These are phyloP conservation scores for Wickerhamomyces rabaulensis DNA, from an alignment of 805 yeast species.

Conservation along the genomic window DNA sequence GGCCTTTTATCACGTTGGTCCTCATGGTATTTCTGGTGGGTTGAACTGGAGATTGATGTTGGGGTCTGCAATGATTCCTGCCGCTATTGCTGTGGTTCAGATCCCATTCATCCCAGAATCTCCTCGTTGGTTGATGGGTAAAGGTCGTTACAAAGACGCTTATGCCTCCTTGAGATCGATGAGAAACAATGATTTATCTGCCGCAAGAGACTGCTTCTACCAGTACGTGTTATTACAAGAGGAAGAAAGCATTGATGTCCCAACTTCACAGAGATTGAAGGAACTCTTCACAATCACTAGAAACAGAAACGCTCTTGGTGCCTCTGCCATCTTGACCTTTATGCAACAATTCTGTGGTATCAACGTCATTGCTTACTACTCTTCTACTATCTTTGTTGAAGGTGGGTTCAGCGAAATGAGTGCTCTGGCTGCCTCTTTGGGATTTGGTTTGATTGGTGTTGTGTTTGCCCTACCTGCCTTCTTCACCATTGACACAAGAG, in stretches of 20 bases:
- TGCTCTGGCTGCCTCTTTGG: conserved; percentile 74
- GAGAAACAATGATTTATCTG: conserved; percentile 44
- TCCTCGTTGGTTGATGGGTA: conserved; percentile 70
- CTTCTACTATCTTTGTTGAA: conserved; percentile 63
- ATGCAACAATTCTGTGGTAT: conserved; percentile 88
- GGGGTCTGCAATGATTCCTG: conserved; percentile 60
- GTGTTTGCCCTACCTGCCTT: conserved; percentile 79
- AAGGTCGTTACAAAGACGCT: conserved; percentile 53
- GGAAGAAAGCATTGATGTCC: conserved; percentile 42
- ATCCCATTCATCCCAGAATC: conserved; percentile 64
- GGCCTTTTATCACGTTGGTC: conserved; percentile 48
- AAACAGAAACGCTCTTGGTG: conserved; percentile 73
- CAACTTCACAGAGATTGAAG: conserved; percentile 39
- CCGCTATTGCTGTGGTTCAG: conserved; percentile 48
- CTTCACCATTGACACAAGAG: conserved; percentile 67
- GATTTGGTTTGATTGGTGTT: conserved; percentile 76
- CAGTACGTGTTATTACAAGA: conserved; percentile 56
- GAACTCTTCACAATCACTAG: conserved; percentile 66
- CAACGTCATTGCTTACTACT: conserved; percentile 78
- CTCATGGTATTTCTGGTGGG: conserved; percentile 24
- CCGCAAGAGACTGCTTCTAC: conserved; percentile 64
- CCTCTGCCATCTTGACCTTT: conserved; percentile 75
- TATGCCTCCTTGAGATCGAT: conserved; percentile 41
- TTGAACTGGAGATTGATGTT: conserved; percentile 64
- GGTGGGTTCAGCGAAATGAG: conserved; percentile 55